phyloP scores from a whole-genome alignment of 1,284 basidiomycete species.

The Irpex sp. region DNA sequence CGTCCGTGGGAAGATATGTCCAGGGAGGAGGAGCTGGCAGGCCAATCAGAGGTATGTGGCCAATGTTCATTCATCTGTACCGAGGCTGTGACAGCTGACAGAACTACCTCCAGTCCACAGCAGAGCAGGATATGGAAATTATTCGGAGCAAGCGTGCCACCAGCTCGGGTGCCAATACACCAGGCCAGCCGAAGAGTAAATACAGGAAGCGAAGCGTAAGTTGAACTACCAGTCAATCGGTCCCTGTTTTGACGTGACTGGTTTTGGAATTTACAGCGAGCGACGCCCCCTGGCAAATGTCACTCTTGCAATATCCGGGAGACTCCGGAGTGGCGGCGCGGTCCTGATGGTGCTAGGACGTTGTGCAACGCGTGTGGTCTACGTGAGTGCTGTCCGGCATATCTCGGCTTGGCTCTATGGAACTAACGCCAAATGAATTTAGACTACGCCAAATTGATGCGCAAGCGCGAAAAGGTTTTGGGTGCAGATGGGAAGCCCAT shows the following conservation, averaged over 20 bases:
- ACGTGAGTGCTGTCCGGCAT: slow-evolving; percentile 48
- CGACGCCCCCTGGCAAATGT: slow-evolving; percentile 77
- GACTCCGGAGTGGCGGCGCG: slow-evolving; percentile 80
- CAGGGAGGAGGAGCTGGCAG: slow-evolving; percentile 30
- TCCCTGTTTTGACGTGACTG: slow-evolving; percentile 1
- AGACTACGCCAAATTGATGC: slow-evolving; percentile 79
- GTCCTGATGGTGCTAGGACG: slow-evolving; percentile 76
- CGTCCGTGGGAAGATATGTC: slow-evolving; percentile 74
- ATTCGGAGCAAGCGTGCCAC: slow-evolving; percentile 74
- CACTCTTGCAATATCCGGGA: slow-evolving; percentile 81
- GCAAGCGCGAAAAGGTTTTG: slow-evolving; percentile 62
- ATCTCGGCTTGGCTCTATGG: neutral
- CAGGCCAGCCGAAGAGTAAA: slow-evolving; percentile 61
- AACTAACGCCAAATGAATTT: slow-evolving; percentile 1
- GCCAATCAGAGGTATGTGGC: slow-evolving; percentile 25
- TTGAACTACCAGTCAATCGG: slow-evolving; percentile 20
- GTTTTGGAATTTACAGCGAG: slow-evolving; percentile 45
- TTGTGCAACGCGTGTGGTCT: slow-evolving; percentile 80
- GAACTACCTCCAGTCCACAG: slow-evolving; percentile 44
- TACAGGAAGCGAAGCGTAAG: slow-evolving; percentile 79
- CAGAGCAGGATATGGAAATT: slow-evolving; percentile 77
- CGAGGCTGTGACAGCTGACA: slow-evolving; percentile 2
- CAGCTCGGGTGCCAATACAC: slow-evolving; percentile 35
- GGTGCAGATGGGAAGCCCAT: slow-evolving; percentile 48
- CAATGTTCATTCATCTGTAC: slow-evolving; percentile 3